These are phyloP conservation scores for Helichrysum umbraculigerum DNA, from an alignment of 129 eudicot species.

Conservation along the genomic window DNA sequence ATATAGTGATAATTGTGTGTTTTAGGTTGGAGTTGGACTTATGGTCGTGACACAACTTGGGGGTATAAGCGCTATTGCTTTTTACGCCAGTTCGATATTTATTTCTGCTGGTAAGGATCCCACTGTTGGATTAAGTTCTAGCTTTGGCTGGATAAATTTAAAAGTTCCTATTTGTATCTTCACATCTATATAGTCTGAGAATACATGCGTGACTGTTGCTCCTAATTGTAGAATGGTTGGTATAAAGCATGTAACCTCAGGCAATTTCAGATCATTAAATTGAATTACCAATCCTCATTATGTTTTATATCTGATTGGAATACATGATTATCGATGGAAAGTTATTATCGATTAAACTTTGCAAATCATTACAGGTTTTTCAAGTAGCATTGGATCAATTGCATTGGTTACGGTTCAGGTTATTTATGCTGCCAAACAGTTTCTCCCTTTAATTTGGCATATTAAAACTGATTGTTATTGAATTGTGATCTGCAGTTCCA, in stretches of 20 bases:
- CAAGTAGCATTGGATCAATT: constrained; percentile 61
- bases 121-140: background rate
- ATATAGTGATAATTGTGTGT: constrained; percentile 24
- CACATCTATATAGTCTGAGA: background rate
- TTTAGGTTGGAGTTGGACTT: constrained; percentile 77
- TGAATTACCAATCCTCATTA: too few species aligned
- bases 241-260: too few species aligned
- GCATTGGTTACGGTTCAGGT: constrained; percentile 87
- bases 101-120: constrained; percentile 62
- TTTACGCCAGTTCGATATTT: constrained; percentile 73
- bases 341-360: too few species aligned
- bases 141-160: background rate
- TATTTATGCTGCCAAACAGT: background rate
- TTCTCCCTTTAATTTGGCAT: background rate
- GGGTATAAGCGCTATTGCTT: constrained; percentile 74
- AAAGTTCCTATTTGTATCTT: background rate
- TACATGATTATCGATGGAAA: background rate
- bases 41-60: constrained; percentile 84
- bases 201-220: too few species aligned
- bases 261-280: too few species aligned
- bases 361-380: constrained; percentile 54
- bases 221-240: too few species aligned
- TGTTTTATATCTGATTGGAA: background rate
- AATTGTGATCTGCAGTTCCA: constrained; percentile 60
- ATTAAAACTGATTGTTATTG: too few species aligned